Evolutionary conservation across 1,284 basidiomycete species (phyloP).

Genomic region (Cryptococcus depauperatus): DNA sequence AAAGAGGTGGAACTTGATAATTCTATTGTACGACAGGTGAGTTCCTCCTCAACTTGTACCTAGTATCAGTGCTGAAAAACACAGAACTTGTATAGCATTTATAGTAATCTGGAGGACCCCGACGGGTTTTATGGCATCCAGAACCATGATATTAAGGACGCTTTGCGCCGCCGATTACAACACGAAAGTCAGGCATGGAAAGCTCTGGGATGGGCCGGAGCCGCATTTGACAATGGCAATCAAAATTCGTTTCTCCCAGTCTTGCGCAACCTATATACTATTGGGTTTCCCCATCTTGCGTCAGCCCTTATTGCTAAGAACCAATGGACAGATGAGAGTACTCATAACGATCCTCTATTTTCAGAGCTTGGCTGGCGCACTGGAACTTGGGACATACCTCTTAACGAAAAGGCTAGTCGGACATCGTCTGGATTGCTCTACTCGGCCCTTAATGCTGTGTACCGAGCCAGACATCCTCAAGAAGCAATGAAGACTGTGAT

Average conservation of each 20-base stretch:
- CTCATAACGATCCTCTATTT: constrained; percentile 51
- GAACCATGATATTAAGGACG: constrained; percentile 62
- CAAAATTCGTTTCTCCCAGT: constrained; percentile 46
- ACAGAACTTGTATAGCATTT: constrained; percentile 75
- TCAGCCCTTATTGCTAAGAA: constrained; percentile 26
- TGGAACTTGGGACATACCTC: constrained; percentile 83
- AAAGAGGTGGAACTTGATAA: constrained; percentile 16
- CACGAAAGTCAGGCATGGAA: constrained; percentile 89
- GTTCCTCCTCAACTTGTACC: constrained; percentile 66
- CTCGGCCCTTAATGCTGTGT: constrained; percentile 64
- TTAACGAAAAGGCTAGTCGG: constrained; percentile 35
- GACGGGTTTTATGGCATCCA: constrained; percentile 95
- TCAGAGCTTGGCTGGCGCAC: constrained; percentile 84
- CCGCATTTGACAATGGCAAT: constrained; percentile 55
- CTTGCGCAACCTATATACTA: constrained; percentile 68
- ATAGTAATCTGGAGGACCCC: constrained; percentile 89
- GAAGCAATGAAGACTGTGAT: constrained; percentile 51
- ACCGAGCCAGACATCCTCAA: constrained; percentile 58
- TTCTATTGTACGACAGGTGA: constrained; percentile 28
- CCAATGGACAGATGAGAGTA: constrained; percentile 15
- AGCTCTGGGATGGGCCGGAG: constrained; percentile 83
- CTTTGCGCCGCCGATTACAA: constrained; percentile 74
- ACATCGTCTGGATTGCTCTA: constrained; percentile 61
- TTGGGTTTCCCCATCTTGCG: constrained; percentile 78
- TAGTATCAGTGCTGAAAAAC: constrained; percentile 29